Conservation (phyloP, 805 yeast species). For the Wickerhamomyces chaumierensis region DNA sequence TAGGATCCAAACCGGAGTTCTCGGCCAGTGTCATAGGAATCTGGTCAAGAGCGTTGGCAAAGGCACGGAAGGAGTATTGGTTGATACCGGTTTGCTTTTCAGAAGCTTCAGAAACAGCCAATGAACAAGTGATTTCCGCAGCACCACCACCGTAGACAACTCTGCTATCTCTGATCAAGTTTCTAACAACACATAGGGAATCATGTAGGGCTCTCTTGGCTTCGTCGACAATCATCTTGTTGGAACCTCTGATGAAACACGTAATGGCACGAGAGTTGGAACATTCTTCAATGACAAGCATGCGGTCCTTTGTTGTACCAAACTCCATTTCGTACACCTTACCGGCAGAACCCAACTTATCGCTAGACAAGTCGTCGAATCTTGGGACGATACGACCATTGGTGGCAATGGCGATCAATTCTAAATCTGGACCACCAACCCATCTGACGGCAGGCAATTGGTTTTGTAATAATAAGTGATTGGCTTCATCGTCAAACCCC, state of each 20-base stretch:
- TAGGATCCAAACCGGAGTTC: conserved; percentile 91
- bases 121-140: conserved; percentile 87
- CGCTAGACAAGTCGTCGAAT: conserved; percentile 78
- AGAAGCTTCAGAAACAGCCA: conserved; percentile 85
- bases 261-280: conserved; percentile 84
- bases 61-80: conserved; percentile 96
- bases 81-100: conserved; percentile 91
- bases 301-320: conserved; percentile 93
- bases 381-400: conserved; percentile 95
- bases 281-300: conserved; percentile 89
- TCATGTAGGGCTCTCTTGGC: conserved; percentile 95
- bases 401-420: conserved; percentile 93
- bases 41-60: conserved; percentile 80
- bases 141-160: conserved; percentile 99
- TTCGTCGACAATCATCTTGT: conserved; percentile 96
- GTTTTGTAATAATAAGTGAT: conserved; percentile 80
- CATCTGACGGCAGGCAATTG: conserved; percentile 93
- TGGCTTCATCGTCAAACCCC: conserved; percentile 99
- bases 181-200: conserved; percentile 94
- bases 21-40: conserved; percentile 94
- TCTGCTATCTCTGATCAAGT: conserved; percentile 81
- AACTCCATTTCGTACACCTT: conserved; percentile 78
- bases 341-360: conserved; percentile 84
- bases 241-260: conserved; percentile 88
- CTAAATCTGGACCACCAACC: conserved; percentile 98